These are phyloP conservation scores for Trichocladium antarcticum DNA, from an alignment of 495 filamentous ascomycete genomes.

Conservation along the genomic window DNA sequence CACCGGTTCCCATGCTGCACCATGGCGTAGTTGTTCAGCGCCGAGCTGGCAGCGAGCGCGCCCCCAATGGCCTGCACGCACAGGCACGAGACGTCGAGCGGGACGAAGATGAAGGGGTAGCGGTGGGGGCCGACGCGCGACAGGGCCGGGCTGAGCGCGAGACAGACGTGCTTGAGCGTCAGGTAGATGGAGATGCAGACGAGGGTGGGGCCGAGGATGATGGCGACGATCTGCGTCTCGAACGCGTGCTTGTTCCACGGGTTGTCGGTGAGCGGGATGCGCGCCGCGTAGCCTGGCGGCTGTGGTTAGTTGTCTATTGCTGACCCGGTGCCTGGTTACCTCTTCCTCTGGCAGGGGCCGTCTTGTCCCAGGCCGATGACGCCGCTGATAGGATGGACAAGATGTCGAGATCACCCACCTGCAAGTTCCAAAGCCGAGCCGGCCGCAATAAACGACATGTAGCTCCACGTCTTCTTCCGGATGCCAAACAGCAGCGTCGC, in stretches of 20 bases:
- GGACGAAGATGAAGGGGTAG: constrained; percentile 56
- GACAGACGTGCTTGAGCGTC: constrained; percentile 53
- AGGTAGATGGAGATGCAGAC: constrained; percentile 57
- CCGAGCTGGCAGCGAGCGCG: constrained; percentile 45
- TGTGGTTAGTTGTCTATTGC: neutral
- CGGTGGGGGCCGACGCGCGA: constrained; percentile 46
- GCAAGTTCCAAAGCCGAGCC: constrained; percentile 37
- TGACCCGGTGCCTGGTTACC: too few relatives aligned
- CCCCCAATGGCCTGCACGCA: constrained; percentile 55
- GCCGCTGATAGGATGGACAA: too few relatives aligned
- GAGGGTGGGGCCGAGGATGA: constrained; percentile 56
- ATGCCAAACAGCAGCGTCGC: constrained; percentile 41
- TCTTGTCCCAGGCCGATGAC: too few relatives aligned
- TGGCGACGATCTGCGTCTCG: constrained; percentile 55
- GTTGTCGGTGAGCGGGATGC: constrained; percentile 48
- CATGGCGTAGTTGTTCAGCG: constrained; percentile 27
- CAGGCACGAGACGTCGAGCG: constrained; percentile 53
- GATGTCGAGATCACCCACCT: constrained; percentile 21
- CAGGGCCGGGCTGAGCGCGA: constrained; percentile 42
- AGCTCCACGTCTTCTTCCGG: constrained; percentile 52
- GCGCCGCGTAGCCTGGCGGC: constrained; percentile 47
- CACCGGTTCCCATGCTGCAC: constrained; percentile 46
- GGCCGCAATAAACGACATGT: constrained; percentile 40
- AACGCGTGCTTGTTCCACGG: constrained; percentile 50
- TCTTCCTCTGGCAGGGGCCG: too few relatives aligned